phyloP scores from a whole-genome alignment of 352 stramenopile species.

The Phytophthora foliorum region DNA sequence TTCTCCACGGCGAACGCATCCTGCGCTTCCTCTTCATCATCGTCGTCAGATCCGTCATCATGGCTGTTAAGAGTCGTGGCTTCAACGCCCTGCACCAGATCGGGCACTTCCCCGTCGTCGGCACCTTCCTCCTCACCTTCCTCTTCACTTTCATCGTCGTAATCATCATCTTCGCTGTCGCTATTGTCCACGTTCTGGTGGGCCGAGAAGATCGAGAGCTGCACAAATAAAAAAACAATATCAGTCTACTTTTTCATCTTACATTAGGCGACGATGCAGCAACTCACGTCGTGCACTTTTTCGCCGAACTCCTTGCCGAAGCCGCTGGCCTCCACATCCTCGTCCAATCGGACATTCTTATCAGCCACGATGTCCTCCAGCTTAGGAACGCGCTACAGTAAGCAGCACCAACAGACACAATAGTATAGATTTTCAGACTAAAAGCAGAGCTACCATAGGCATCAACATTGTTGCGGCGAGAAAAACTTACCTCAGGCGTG shows the following conservation, averaged over 20 bases:
- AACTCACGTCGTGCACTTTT: conserved; percentile 68
- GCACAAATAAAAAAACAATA: conserved; percentile 11
- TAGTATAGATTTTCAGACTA: conserved; percentile 7
- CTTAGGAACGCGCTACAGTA: conserved; percentile 54
- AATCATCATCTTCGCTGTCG: conserved; percentile 50
- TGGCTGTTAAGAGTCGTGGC: conserved; percentile 35
- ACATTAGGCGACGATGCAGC: background rate
- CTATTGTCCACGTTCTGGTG: conserved; percentile 62
- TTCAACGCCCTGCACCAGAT: conserved; percentile 51
- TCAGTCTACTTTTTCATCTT: background rate
- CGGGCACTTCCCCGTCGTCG: conserved; percentile 41
- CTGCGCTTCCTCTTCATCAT: conserved; percentile 45
- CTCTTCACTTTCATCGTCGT: conserved; percentile 54
- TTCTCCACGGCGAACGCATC: conserved; percentile 65
- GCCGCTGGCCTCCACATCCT: conserved; percentile 81
- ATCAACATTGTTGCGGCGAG: conserved; percentile 8
- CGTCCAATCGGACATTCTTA: conserved; percentile 66
- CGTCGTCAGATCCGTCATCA: conserved; percentile 32
- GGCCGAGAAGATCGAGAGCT: conserved; percentile 88
- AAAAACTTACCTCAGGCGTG: conserved; percentile 83
- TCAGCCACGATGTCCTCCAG: conserved; percentile 80
- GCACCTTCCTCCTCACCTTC: conserved; percentile 48
- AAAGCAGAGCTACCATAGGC: background rate
- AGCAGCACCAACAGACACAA: conserved; percentile 10
- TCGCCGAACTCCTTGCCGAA: conserved; percentile 86